Evolutionary conservation across 345 rosid species (phyloP).

Genomic region (Ceriops tagal): DNA sequence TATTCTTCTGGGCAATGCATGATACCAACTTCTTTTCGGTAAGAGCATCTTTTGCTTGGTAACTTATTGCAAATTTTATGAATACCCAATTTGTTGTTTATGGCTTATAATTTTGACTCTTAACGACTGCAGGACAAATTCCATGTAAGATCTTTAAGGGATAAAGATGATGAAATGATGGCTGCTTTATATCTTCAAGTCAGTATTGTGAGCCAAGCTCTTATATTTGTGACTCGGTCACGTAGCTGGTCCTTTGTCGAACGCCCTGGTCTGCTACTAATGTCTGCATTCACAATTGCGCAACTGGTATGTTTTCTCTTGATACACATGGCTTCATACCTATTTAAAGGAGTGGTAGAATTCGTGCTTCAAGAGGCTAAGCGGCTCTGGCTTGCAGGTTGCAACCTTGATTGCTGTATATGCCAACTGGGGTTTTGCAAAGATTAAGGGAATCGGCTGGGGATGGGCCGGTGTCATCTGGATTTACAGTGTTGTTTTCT

Average conservation of each 20-base stretch:
- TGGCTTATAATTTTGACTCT: not conserved
- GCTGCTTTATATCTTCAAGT: conserved; percentile 93
- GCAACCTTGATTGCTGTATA: conserved; percentile 75
- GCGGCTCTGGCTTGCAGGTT: conserved; percentile 32
- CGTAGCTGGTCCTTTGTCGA: conserved; percentile 82
- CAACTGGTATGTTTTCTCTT: conserved; percentile 51
- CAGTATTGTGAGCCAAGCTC: conserved; percentile 92
- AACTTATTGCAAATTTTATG: no score
- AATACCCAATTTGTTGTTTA: not conserved
- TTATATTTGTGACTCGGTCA: conserved; percentile 88
- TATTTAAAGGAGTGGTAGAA: no score
- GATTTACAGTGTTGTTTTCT: conserved; percentile 72
- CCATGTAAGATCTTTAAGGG: conserved; percentile 45
- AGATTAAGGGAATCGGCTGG: conserved; percentile 73
- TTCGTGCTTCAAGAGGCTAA: not conserved
- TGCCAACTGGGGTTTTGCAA: conserved; percentile 72
- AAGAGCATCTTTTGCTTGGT: conserved; percentile 17
- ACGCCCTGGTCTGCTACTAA: conserved; percentile 65
- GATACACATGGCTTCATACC: no score
- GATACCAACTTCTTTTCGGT: conserved; percentile 67
- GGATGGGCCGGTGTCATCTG: conserved; percentile 94
- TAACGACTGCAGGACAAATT: conserved; percentile 50
- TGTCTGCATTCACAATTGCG: conserved; percentile 58
- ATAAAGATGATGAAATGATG: conserved; percentile 50
- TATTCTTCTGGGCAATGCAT: conserved; percentile 77